phyloP scores from a whole-genome alignment of 73 alveolate species.

The Blepharisma japonicum region DNA sequence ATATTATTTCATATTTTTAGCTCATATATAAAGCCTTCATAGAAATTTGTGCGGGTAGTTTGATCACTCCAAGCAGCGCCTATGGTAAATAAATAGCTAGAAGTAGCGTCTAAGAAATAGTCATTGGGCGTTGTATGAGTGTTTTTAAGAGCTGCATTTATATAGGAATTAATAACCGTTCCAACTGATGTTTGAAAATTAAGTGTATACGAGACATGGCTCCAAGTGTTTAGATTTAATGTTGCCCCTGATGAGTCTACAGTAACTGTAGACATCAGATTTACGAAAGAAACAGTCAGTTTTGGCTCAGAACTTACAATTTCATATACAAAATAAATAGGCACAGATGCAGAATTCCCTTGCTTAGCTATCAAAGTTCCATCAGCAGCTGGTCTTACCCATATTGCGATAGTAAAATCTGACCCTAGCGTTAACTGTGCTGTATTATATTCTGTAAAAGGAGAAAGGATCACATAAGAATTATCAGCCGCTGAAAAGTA shows the following conservation, averaged over 20 bases:
- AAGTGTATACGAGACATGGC: neutral
- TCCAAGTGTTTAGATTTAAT: neutral
- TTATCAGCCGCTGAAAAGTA: neutral
- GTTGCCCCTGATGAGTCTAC: neutral
- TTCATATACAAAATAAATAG: neutral
- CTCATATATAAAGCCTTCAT: neutral
- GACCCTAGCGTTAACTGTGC: neutral
- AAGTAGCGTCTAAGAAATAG: neutral
- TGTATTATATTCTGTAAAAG: neutral
- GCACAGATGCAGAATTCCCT: neutral
- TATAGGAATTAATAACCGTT: neutral
- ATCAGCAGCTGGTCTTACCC: neutral
- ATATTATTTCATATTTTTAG: neutral
- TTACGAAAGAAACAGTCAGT: neutral
- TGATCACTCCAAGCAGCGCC: neutral
- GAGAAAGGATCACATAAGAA: neutral
- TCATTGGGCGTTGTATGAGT: neutral
- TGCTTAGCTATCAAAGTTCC: constrained; percentile 1
- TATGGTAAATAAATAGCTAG: neutral
- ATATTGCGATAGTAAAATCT: neutral
- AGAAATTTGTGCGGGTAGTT: neutral
- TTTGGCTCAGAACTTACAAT: neutral
- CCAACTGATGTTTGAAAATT: neutral
- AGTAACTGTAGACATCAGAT: neutral
- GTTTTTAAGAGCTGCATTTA: neutral